Percentiles rank a stretch among this genome's conserved stretches.
Conservation (phyloP, 139 green algal species). For the Chlamydomonas eustigma region DNA sequence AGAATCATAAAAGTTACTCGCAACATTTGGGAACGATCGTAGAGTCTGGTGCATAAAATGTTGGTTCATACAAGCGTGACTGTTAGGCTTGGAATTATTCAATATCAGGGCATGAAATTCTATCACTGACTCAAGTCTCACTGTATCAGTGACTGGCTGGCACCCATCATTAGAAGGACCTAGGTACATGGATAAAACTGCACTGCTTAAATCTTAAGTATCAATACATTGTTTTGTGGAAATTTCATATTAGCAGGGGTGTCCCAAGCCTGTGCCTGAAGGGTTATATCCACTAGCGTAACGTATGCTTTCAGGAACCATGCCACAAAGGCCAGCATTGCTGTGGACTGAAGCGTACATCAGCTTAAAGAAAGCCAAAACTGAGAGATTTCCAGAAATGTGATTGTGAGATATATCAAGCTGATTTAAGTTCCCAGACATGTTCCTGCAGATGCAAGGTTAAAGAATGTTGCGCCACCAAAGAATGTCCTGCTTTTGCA, state of each 20-base stretch:
- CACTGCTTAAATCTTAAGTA: neutral
- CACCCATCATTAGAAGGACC: no score
- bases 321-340: slow-evolving; percentile 55
- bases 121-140: no score
- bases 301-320: slow-evolving; percentile 46
- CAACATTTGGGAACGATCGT: no score
- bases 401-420: slow-evolving; percentile 25
- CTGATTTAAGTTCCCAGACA: slow-evolving; percentile 23
- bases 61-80: no score
- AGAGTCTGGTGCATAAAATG: no score
- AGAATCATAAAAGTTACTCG: no score
- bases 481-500: neutral
- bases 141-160: no score
- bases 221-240: no score
- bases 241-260: slow-evolving; percentile 35
- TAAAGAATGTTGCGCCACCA: neutral
- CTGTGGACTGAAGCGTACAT: slow-evolving; percentile 29
- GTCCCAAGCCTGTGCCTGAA: slow-evolving; percentile 35
- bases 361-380: slow-evolving; percentile 12
- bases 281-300: slow-evolving; percentile 55
- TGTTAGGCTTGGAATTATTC: no score
- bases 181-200: no score
- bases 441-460: neutral
- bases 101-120: no score
- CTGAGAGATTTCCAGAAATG: slow-evolving; percentile 21